Percentiles rank a stretch among this genome's conserved stretches.
Conservation (phyloP, 2,329 filamentous ascomycete species). For the Zarea fungicola region DNA sequence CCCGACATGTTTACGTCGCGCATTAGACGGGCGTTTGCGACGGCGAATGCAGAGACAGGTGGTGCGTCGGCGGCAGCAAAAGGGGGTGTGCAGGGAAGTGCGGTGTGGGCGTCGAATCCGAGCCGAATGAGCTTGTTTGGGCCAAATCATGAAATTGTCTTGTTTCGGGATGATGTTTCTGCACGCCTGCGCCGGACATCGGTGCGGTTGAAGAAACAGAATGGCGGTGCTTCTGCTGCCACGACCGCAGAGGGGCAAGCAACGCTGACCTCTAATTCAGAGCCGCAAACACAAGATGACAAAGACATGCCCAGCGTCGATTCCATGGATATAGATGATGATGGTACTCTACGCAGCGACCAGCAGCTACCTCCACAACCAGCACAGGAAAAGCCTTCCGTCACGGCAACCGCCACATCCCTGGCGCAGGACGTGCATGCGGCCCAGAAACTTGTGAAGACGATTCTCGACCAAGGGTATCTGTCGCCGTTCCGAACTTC, state of each 20-base stretch:
- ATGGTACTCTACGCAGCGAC: neutral
- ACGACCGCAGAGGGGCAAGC: constrained; percentile 25
- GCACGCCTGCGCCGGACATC: constrained; percentile 71
- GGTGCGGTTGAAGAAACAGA: constrained; percentile 57
- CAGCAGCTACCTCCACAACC: constrained; percentile 1
- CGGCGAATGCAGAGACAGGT: constrained; percentile 67
- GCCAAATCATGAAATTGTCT: constrained; percentile 76
- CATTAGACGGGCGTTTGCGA: constrained; percentile 72
- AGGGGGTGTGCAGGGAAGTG: constrained; percentile 44
- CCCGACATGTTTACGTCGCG: constrained; percentile 89
- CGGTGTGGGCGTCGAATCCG: constrained; percentile 87
- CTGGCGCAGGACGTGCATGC: constrained; percentile 49
- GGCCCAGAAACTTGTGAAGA: constrained; percentile 79
- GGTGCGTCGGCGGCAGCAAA: neutral
- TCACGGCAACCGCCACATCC: constrained; percentile 15
- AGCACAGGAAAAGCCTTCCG: constrained; percentile 13
- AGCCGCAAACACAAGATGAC: constrained; percentile 12
- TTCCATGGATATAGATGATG: constrained; percentile 37
- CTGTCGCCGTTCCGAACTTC: constrained; percentile 81
- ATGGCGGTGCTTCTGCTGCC: neutral
- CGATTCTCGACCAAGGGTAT: constrained; percentile 83
- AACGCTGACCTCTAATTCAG: constrained; percentile 22
- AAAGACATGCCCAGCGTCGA: constrained; percentile 18
- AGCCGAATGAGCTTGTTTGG: constrained; percentile 79
- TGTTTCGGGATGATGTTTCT: constrained; percentile 84